Evolutionary conservation across 108 stramenopile genomes (phyloP).

Genomic region (Discostella stelligeroides): DNA sequence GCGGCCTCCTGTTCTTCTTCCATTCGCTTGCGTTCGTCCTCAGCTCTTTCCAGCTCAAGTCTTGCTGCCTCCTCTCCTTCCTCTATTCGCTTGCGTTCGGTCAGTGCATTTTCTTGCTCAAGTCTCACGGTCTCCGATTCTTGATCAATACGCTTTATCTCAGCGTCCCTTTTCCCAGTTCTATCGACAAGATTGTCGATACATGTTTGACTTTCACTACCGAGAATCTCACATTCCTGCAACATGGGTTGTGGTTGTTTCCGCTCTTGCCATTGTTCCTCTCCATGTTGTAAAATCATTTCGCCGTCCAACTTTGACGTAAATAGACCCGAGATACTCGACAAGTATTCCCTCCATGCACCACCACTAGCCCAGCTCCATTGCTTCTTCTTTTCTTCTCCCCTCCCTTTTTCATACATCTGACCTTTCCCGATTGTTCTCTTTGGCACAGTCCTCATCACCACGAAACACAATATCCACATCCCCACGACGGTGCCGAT

Average conservation of each 20-base stretch:
- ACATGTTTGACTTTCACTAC: slow-evolving; percentile 26
- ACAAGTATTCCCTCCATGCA: neutral
- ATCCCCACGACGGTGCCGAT: slow-evolving; percentile 39
- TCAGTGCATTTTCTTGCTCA: no score
- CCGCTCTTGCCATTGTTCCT: slow-evolving; percentile 17
- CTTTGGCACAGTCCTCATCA: slow-evolving; percentile 50
- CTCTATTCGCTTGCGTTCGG: slow-evolving; percentile 12
- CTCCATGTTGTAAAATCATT: neutral
- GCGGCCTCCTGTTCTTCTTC: neutral
- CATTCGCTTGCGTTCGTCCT: slow-evolving; percentile 23
- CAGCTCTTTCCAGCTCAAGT: slow-evolving; percentile 26
- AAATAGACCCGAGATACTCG: neutral
- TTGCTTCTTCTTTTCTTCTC: neutral
- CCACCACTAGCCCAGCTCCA: neutral
- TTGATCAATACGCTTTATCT: neutral
- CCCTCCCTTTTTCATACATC: neutral
- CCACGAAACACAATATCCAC: slow-evolving; percentile 40
- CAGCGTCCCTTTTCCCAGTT: no score
- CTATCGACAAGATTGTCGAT: slow-evolving; percentile 1
- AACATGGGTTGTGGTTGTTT: slow-evolving; percentile 7
- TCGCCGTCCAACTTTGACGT: neutral
- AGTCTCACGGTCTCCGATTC: neutral
- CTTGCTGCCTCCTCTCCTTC: no score
- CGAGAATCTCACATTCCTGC: slow-evolving; percentile 30
- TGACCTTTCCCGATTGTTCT: slow-evolving; percentile 20